A percentile compares a stretch with the other conserved stretches of the same genome.
These are phyloP conservation scores for Citrus maxima DNA, from an alignment of 345 rosid species.

Conservation along the genomic window DNA sequence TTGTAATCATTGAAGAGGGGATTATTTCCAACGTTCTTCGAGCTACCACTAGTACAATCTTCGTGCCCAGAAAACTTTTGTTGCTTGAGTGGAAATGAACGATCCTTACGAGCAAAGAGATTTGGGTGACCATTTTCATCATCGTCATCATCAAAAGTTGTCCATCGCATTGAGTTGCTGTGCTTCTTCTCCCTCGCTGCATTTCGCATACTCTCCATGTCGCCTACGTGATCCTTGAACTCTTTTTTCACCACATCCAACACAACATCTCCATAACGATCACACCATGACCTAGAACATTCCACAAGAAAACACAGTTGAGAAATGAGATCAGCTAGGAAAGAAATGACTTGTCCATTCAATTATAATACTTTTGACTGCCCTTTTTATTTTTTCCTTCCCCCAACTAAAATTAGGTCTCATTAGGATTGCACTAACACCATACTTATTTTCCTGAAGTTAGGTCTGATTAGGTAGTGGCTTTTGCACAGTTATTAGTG, in stretches of 20 bases:
- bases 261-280: constrained; percentile 62
- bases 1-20: constrained; percentile 22
- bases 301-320: neutral
- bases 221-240: constrained; percentile 71
- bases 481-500: neutral
- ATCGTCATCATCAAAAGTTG: constrained; percentile 53
- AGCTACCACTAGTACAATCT: neutral
- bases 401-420: neutral
- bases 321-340: neutral
- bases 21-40: neutral
- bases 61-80: neutral
- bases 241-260: constrained; percentile 71
- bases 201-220: constrained; percentile 55
- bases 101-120: constrained; percentile 36
- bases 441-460: neutral
- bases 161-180: constrained; percentile 50
- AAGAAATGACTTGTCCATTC: neutral
- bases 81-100: constrained; percentile 1
- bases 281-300: constrained; percentile 61
- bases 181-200: constrained; percentile 37
- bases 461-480: constrained; percentile 7
- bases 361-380: too few relatives aligned
- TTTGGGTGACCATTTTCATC: constrained; percentile 54
- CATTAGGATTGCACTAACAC: neutral
- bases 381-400: neutral